Base-by-base conservation (phyloP, 148 eudicot species). In the Arctostaphylos glauca region DNA sequence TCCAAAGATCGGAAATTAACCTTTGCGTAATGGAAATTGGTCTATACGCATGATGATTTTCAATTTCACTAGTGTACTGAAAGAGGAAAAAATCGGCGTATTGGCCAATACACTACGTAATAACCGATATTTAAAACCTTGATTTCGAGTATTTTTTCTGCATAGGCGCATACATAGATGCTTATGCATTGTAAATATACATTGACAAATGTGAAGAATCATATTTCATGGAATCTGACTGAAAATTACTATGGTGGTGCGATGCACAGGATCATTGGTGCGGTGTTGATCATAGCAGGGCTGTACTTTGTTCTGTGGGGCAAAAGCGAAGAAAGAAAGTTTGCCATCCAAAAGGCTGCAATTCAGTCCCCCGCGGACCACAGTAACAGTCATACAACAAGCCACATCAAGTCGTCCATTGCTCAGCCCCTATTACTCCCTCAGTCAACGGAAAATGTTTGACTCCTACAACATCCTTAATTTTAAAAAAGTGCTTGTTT, bases 281-380 rank as follows among this genome's bases (percentile, higher is more conserved):
- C 99, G 23, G 87, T 90, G 79, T 78, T 96, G 91, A 96, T 96
- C 89, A 93, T 96, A 88, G 41, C 92, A 8, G 99, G 99, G 77
- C 67, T 96, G 82, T 96, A 96, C 89, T 84, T 94, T 31, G 99
- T 96, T 49, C 88, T 96, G 56, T 96, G 99, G 98, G 99, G 99
- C 14, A 96, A 96, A 84, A 96, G 80, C 78, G 91, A 89, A 85
- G 99, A 96, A 82, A 89, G 87, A 25, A 94, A 94, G 74, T 91
- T 93, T 48, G 88, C 92, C 16, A 9, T 31, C 54, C 87, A 79
- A 77, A 92, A 87, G 92, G 89, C 90, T 2, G 89, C 88, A 81
- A 86, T 92, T 80, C 92, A 87, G 84, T 74, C 88, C 70, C 76
- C 90, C 25, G 83, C 94, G 56, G 94, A 92, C 83, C 91, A 89